Evolutionary conservation across 441 rosid genomes (phyloP), one percentile per base, ranked within the genome.

Genomic region (Gossypium gossypioides): DNA sequence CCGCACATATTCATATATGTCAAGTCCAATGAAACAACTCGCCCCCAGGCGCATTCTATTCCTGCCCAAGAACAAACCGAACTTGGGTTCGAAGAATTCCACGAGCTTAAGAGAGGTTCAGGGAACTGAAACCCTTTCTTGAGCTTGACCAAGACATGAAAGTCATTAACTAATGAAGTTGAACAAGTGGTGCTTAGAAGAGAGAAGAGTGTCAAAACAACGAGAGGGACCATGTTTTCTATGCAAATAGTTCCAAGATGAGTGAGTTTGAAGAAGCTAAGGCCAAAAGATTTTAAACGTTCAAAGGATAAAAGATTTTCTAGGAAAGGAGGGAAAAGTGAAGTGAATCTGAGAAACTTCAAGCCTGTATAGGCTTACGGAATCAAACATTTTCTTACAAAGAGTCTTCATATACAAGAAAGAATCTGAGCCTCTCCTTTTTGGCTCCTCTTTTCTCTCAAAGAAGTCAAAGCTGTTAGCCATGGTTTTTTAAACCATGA

Each of bases 361-460:
- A 77, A 74, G 81, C 57, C 78, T 78, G 81, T 50, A 70, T 58
- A 46, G 73, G 81, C 71, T 78, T 42, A 70, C 80, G 73, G 88
- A 81, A 84, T 79, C 84, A 76, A 84, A 81, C 88, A 86, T 85
- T 60, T 83, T 63, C 63, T 13, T 4, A 48, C 72, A 65, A 76
- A 61, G 84, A 84, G 86, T 68, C 85, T 86, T 85, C 78, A 83
- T 73, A 77, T 76, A 79, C 85, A 87, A 86, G 88, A 81, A 81
- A 83, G 85, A 82, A 73, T 79, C 76, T 75, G 68, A 74, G 81
- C 76, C 83, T 78, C 79, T 74, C 82, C 85, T 83, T 86, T 81
- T 79, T 59, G 16, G 22, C 46, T 76, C 78, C 72, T 79, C 61
- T 61, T 52, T 52, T 52, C 71, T 69, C 75, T 69, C 74, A 60